Conservation (phyloP, 2,329 filamentous ascomycete species). For the Cladosporium sp. region DNA sequence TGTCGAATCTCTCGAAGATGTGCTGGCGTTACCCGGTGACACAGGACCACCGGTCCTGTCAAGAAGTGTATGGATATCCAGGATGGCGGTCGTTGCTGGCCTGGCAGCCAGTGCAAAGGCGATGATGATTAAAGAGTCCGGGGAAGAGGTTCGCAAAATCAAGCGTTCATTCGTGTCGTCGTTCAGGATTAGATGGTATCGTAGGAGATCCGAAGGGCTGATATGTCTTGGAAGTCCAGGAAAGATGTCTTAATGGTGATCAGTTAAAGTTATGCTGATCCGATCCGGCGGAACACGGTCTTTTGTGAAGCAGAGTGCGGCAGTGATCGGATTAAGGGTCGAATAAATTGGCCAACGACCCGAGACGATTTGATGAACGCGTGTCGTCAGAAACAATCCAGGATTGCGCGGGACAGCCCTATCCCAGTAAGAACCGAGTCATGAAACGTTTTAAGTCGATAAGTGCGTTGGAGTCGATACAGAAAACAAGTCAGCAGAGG, state of each 20-base stretch:
- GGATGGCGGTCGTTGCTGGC: conserved; percentile 58
- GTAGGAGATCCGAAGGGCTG: conserved; percentile 1
- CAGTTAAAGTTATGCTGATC: background rate
- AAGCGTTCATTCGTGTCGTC: background rate
- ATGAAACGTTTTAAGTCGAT: conserved; percentile 9
- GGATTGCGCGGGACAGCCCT: conserved; percentile 12
- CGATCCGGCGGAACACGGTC: conserved; percentile 1
- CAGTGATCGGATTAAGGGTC: conserved; percentile 8
- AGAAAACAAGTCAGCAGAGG: conserved; percentile 1
- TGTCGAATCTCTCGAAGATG: conserved; percentile 25
- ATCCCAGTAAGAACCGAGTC: conserved; percentile 7
- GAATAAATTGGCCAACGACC: conserved; percentile 11
- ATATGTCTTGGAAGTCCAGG: background rate
- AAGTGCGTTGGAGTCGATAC: conserved; percentile 6
- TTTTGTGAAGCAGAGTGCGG: conserved; percentile 6
- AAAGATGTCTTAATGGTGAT: conserved; percentile 2
- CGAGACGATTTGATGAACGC: conserved; percentile 14
- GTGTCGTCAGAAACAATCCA: conserved; percentile 13
- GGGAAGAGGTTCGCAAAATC: background rate
- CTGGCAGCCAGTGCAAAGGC: conserved; percentile 30
- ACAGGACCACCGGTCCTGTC: conserved; percentile 72
- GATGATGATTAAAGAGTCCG: no score
- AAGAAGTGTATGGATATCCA: conserved; percentile 93
- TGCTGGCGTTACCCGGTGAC: conserved; percentile 45
- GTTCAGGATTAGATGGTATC: background rate